Evolutionary conservation across 2,329 filamentous ascomycete genomes (phyloP).

Genomic region (Cladosporium sp.): DNA sequence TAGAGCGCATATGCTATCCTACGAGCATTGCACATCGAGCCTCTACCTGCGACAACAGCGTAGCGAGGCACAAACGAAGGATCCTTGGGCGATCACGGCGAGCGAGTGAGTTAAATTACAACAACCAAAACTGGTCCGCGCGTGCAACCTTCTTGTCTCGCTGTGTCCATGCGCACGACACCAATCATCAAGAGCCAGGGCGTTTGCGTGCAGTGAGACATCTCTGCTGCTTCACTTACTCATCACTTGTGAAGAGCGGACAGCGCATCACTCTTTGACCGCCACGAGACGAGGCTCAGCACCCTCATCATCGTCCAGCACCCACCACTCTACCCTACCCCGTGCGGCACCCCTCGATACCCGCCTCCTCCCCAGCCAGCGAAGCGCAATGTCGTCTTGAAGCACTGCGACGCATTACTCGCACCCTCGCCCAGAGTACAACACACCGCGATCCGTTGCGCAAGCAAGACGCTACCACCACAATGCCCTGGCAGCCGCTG

Average conservation of each 20-base stretch:
- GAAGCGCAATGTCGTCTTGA: conserved; percentile 10
- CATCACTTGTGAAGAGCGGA: conserved; percentile 2
- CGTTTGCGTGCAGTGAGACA: neutral
- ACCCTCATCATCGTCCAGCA: neutral
- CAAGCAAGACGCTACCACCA: neutral
- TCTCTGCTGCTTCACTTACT: neutral
- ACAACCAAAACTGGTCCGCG: neutral
- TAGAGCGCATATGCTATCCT: neutral
- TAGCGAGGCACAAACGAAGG: neutral
- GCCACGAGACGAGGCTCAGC: neutral
- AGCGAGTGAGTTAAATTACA: neutral
- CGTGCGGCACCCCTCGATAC: conserved; percentile 1
- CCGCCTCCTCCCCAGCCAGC: neutral
- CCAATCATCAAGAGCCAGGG: neutral
- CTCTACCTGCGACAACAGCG: neutral
- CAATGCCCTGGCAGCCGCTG: conserved; percentile 95
- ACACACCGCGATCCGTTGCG: neutral
- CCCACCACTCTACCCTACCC: neutral
- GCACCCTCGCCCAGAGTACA: neutral
- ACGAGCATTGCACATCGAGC: neutral
- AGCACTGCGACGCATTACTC: neutral
- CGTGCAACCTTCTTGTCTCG: conserved; percentile 3
- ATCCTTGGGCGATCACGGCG: neutral
- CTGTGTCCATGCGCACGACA: neutral
- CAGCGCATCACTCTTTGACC: conserved; percentile 12